Percentiles rank a stretch among this genome's conserved stretches.
phyloP scores from a whole-genome alignment of 306 rosid species.

The barrel medic (Medicago truncatula) region DNA sequence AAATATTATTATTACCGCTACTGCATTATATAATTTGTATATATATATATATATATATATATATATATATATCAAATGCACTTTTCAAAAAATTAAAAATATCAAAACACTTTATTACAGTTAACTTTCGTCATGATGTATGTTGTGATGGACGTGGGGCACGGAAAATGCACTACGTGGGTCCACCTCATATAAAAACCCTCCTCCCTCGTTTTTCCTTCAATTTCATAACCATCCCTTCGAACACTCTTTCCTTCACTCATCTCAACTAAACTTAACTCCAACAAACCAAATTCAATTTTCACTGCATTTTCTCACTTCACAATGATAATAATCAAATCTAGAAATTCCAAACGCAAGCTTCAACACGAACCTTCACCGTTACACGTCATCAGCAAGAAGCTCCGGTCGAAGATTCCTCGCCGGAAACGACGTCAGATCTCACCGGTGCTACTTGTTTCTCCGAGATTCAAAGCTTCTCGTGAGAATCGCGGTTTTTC shows the following conservation, averaged over 20 bases:
- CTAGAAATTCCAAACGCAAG: conserved; percentile 51
- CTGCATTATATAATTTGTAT: no score
- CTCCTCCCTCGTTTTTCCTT: conserved; percentile 35
- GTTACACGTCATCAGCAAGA: conserved; percentile 47
- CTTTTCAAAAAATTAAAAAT: no score
- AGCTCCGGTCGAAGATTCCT: conserved; percentile 73
- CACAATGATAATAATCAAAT: conserved; percentile 54
- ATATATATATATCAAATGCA: no score
- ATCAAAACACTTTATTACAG: background rate
- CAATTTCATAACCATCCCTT: conserved; percentile 54
- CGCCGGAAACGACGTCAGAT: conserved; percentile 66
- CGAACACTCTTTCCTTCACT: conserved; percentile 28
- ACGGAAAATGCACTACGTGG: conserved; percentile 50
- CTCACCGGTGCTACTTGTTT: conserved; percentile 55
- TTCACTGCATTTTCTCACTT: background rate
- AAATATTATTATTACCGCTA: no score
- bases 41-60: no score
- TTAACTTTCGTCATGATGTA: background rate
- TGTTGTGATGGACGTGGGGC: conserved; percentile 44
- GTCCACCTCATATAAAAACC: conserved; percentile 48
- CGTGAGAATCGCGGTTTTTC: conserved; percentile 38
- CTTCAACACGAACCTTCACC: conserved; percentile 40
- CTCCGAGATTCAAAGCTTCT: conserved; percentile 24
- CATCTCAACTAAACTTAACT: background rate
- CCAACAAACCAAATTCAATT: conserved; percentile 31